These are phyloP conservation scores for Saturnispora dispora DNA, from an alignment of 805 yeast species.

Conservation along the genomic window DNA sequence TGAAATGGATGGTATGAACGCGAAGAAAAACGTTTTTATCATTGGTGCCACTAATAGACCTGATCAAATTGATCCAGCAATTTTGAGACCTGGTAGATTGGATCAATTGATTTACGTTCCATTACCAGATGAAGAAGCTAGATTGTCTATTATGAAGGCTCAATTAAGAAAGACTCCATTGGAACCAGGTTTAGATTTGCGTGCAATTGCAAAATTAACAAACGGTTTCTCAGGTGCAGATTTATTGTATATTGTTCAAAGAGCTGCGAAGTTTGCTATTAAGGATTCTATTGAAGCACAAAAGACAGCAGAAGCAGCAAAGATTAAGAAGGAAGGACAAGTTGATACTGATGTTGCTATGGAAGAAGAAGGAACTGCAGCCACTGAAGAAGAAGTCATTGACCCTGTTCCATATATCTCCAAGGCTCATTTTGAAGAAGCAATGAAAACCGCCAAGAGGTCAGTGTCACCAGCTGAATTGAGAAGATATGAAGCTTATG, in stretches of 20 bases:
- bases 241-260: constrained; percentile 91
- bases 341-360: constrained; percentile 32
- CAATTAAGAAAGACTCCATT: constrained; percentile 97
- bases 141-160: constrained; percentile 87
- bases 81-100: constrained; percentile 97
- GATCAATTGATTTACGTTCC: constrained; percentile 98
- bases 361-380: constrained; percentile 29
- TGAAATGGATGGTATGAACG: constrained; percentile 99
- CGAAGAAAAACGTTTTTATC: constrained; percentile 96
- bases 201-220: constrained; percentile 87
- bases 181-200: constrained; percentile 90
- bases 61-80: constrained; percentile 98
- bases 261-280: constrained; percentile 97
- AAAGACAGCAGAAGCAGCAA: constrained; percentile 36
- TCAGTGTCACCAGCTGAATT: constrained; percentile 95
- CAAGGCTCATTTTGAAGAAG: constrained; percentile 93
- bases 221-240: constrained; percentile 99
- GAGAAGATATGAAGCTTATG: constrained; percentile 97
- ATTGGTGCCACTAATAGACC: constrained; percentile 99
- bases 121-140: constrained; percentile 90
- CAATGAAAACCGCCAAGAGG: constrained; percentile 98
- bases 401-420: constrained; percentile 96
- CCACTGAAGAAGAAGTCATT: constrained; percentile 49
- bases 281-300: constrained; percentile 94
- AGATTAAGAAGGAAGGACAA: constrained; percentile 33